phyloP scores from a whole-genome alignment of 108 stramenopile genomes.

The Pseudonitzschia multistriata region DNA sequence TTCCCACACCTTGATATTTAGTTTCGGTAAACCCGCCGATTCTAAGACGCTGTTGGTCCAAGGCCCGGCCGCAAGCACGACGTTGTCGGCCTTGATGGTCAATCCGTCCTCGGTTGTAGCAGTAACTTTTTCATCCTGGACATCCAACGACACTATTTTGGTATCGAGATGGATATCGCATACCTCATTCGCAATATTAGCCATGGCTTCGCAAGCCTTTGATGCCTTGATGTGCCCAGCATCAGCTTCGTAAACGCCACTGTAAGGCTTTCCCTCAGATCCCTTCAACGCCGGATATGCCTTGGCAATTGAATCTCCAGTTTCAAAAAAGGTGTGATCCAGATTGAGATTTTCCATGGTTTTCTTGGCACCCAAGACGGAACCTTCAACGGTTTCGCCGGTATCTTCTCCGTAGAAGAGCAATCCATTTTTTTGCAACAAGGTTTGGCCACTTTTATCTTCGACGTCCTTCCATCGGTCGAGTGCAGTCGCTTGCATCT shows the following conservation, averaged over 20 bases:
- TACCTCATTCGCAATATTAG: slow-evolving; percentile 30
- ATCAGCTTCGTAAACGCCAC: slow-evolving; percentile 44
- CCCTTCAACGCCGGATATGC: slow-evolving; percentile 32
- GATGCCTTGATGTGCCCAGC: slow-evolving; percentile 44
- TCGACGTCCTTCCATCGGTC: slow-evolving; percentile 41
- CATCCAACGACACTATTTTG: slow-evolving; percentile 32
- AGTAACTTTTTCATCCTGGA: slow-evolving; percentile 13
- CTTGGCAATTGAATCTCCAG: slow-evolving; percentile 33
- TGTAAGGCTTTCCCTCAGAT: slow-evolving; percentile 39
- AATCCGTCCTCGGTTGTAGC: slow-evolving; percentile 32
- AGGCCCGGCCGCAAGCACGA: slow-evolving; percentile 33
- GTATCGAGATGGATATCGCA: slow-evolving; percentile 34
- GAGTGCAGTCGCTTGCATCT: slow-evolving; percentile 39
- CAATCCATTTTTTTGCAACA: slow-evolving; percentile 36
- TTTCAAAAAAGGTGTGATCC: slow-evolving; percentile 32
- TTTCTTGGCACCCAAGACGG: slow-evolving; percentile 37
- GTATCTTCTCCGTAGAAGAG: slow-evolving; percentile 48
- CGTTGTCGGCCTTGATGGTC: slow-evolving; percentile 33
- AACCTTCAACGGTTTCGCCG: slow-evolving; percentile 41
- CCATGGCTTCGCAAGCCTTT: slow-evolving; percentile 43
- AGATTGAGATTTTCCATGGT: slow-evolving; percentile 35
- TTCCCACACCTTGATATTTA: slow-evolving; percentile 40
- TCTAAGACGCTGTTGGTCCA: slow-evolving; percentile 42
- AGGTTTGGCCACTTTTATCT: slow-evolving; percentile 25
- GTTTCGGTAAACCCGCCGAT: slow-evolving; percentile 15